A percentile compares a stretch with the other conserved stretches of the same genome.
Conservation (phyloP, 1,284 basidiomycete species). For the Somion occarium region DNA sequence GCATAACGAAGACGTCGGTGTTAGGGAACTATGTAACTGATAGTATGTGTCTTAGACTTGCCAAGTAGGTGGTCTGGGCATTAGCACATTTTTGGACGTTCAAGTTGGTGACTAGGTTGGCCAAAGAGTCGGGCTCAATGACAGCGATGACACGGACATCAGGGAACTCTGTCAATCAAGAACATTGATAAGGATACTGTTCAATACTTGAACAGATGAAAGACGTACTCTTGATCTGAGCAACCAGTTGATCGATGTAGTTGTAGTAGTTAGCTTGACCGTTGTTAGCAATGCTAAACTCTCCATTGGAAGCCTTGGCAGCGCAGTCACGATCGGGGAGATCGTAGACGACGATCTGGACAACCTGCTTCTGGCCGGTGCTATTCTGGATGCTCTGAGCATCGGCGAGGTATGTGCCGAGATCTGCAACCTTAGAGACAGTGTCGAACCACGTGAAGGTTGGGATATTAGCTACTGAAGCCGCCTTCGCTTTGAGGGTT, state of each 20-base stretch:
- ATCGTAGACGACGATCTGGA: slow-evolving; percentile 63
- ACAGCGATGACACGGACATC: slow-evolving; percentile 58
- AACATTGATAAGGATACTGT: neutral
- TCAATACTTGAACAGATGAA: neutral
- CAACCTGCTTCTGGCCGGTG: slow-evolving; percentile 44
- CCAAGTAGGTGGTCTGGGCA: slow-evolving; percentile 49
- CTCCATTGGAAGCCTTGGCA: slow-evolving; percentile 60
- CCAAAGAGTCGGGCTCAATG: slow-evolving; percentile 62
- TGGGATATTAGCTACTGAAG: slow-evolving; percentile 48
- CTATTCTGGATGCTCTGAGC: slow-evolving; percentile 39
- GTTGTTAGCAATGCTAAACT: slow-evolving; percentile 52
- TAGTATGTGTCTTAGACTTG: slow-evolving; percentile 13
- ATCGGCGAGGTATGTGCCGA: slow-evolving; percentile 52
- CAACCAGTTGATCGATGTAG: slow-evolving; percentile 60
- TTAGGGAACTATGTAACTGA: slow-evolving; percentile 6
- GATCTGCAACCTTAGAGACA: slow-evolving; percentile 43
- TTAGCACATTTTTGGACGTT: slow-evolving; percentile 50
- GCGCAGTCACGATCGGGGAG: slow-evolving; percentile 61
- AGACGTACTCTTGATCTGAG: slow-evolving; percentile 46
- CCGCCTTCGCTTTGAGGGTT: slow-evolving; percentile 42
- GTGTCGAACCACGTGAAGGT: slow-evolving; percentile 60
- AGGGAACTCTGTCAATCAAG: slow-evolving; percentile 40
- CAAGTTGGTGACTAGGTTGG: slow-evolving; percentile 59
- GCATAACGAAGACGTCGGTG: neutral
- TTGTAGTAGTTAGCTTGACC: slow-evolving; percentile 51